These are phyloP conservation scores for Hymenoscyphus fraxineus DNA, from an alignment of 2,329 filamentous ascomycete genomes.

Conservation along the genomic window DNA sequence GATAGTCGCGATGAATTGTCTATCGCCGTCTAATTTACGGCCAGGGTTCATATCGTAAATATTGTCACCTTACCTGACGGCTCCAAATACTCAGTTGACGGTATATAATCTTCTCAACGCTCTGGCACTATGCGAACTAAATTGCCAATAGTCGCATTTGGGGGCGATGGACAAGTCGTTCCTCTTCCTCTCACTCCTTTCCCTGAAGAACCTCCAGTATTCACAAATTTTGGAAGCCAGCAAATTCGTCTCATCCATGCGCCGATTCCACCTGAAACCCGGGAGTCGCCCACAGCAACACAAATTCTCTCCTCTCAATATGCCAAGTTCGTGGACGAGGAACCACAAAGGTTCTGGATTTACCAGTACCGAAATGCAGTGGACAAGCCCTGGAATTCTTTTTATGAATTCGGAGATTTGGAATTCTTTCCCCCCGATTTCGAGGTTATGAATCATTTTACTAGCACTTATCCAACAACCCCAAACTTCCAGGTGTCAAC, in stretches of 20 bases:
- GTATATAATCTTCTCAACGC: background rate
- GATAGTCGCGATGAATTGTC: background rate
- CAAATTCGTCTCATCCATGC: slow-evolving; percentile 52
- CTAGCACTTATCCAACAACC: slow-evolving; percentile 51
- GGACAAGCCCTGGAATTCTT: slow-evolving; percentile 52
- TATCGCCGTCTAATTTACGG: background rate
- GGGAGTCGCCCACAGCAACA: slow-evolving; percentile 32
- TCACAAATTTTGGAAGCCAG: slow-evolving; percentile 48
- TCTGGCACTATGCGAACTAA: background rate
- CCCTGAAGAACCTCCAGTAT: slow-evolving; percentile 8
- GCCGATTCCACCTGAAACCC: slow-evolving; percentile 44
- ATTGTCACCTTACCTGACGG: slow-evolving; percentile 51
- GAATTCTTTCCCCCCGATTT: slow-evolving; percentile 63
- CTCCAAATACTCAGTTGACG: slow-evolving; percentile 52
- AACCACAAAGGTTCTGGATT: slow-evolving; percentile 51
- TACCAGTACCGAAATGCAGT: slow-evolving; percentile 54
- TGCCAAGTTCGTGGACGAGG: background rate
- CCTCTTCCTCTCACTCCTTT: slow-evolving; percentile 51
- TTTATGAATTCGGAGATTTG: slow-evolving; percentile 62
- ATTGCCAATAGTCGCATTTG: slow-evolving; percentile 48
- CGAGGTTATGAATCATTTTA: slow-evolving; percentile 55
- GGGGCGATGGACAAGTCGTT: slow-evolving; percentile 55
- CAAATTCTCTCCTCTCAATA: slow-evolving; percentile 2
- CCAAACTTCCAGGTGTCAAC: slow-evolving; percentile 55
- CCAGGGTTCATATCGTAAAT: slow-evolving; percentile 55